phyloP scores from a whole-genome alignment of 163 green algal genomes.

The Scenedesmus sp. region DNA sequence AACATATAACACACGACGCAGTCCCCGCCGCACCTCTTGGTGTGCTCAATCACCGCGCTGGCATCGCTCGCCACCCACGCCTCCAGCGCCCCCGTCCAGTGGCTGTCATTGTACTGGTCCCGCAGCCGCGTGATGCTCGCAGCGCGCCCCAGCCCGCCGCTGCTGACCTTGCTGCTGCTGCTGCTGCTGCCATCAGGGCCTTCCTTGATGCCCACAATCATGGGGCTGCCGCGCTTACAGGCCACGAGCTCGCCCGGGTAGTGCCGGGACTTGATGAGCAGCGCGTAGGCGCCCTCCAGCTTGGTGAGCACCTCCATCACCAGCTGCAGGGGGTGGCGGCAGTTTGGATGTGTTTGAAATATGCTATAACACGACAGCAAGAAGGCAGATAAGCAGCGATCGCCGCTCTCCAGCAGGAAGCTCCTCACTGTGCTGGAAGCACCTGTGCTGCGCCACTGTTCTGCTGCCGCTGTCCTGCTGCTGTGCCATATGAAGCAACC shows the following conservation, averaged over 20 bases:
- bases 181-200: not conserved
- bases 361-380: not conserved
- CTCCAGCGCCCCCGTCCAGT: constrained; percentile 75
- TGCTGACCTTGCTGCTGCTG: not conserved
- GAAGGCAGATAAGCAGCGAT: too few species aligned
- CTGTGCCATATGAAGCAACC: too few species aligned
- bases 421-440: too few species aligned
- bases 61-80: constrained; percentile 95
- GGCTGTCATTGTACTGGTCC: constrained; percentile 64
- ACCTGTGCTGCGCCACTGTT: too few species aligned
- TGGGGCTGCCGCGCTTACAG: constrained; percentile 93
- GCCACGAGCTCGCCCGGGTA: constrained; percentile 97
- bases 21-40: constrained; percentile 81
- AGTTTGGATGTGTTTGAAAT: not conserved
- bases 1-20: not conserved
- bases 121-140: constrained; percentile 63
- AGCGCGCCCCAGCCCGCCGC: not conserved
- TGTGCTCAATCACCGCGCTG: constrained; percentile 97
- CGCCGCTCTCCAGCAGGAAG: too few species aligned
- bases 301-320: constrained; percentile 97
- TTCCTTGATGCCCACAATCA: constrained; percentile 94
- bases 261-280: constrained; percentile 95
- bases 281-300: constrained; percentile 96
- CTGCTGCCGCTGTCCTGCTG: too few species aligned
- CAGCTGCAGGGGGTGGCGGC: constrained; percentile 71